Evolutionary conservation across 441 rosid genomes (phyloP).

Genomic region (Geranium incanum): DNA sequence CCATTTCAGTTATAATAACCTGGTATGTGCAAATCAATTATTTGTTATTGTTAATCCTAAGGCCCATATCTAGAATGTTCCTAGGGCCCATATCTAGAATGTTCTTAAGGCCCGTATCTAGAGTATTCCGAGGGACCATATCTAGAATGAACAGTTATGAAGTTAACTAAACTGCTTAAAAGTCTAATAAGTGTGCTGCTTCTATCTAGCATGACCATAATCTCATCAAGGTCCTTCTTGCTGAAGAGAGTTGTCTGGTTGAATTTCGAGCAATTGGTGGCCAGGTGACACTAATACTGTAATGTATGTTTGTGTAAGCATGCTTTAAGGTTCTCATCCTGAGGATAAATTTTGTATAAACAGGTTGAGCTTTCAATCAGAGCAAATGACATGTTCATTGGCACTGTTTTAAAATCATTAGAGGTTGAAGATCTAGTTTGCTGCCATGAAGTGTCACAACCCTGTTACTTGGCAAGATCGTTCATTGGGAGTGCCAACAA

Average conservation of each 20-base stretch:
- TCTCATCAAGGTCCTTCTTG: slow-evolving; percentile 70
- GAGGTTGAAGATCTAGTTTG: slow-evolving; percentile 94
- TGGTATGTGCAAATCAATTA: slow-evolving; percentile 37
- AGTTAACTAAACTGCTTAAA: slow-evolving; percentile 22
- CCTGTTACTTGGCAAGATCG: slow-evolving; percentile 85
- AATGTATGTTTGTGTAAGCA: slow-evolving; percentile 17
- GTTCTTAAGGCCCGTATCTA: too few species aligned
- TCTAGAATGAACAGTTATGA: not conserved
- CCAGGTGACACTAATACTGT: slow-evolving; percentile 45
- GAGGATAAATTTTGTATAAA: slow-evolving; percentile 22
- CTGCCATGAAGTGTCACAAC: slow-evolving; percentile 37
- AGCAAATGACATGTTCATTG: slow-evolving; percentile 76
- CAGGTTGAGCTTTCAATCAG: slow-evolving; percentile 88
- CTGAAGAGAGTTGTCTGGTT: slow-evolving; percentile 61
- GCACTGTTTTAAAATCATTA: slow-evolving; percentile 80
- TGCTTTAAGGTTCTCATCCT: slow-evolving; percentile 18
- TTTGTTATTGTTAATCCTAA: not conserved
- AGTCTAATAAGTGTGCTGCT: slow-evolving; percentile 30
- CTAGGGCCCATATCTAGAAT: too few species aligned
- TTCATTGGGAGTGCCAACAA: slow-evolving; percentile 48
- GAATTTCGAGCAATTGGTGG: slow-evolving; percentile 97
- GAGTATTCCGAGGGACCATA: too few species aligned
- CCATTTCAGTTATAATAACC: slow-evolving; percentile 56
- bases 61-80: too few species aligned
- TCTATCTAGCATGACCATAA: slow-evolving; percentile 49